These are phyloP conservation scores for Arabidopsis thaliana DNA, from an alignment of 345 rosid species.

Conservation along the genomic window TAIR10.1 NC_003076.8:20016001-20016500, in stretches of 20 bases:
- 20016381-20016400: conserved; percentile 92
- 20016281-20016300: conserved; percentile 93
- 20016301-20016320: conserved; percentile 89
- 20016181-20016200: no score
- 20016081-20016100: conserved; percentile 18
- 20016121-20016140: neutral
- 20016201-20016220: neutral
- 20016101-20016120: conserved; percentile 18
- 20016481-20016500: conserved; percentile 72
- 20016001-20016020: conserved; percentile 26
- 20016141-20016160: conserved; percentile 29
- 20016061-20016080: no score
- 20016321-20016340: conserved; percentile 69
- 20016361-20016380: conserved; percentile 99
- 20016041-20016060: neutral
- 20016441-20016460: conserved; percentile 82
- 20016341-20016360: conserved; percentile 77
- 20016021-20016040: conserved; percentile 18
- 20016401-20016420: conserved; percentile 73
- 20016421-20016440: conserved; percentile 86
- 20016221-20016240: conserved; percentile 48
- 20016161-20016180: conserved; percentile 9
- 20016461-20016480: conserved; percentile 72
- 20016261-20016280: conserved; percentile 87
- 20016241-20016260: conserved; percentile 91